These are phyloP conservation scores for Chalaropsis thielavioides DNA, from an alignment of 2,329 filamentous ascomycete species.

Conservation along the genomic window DNA sequence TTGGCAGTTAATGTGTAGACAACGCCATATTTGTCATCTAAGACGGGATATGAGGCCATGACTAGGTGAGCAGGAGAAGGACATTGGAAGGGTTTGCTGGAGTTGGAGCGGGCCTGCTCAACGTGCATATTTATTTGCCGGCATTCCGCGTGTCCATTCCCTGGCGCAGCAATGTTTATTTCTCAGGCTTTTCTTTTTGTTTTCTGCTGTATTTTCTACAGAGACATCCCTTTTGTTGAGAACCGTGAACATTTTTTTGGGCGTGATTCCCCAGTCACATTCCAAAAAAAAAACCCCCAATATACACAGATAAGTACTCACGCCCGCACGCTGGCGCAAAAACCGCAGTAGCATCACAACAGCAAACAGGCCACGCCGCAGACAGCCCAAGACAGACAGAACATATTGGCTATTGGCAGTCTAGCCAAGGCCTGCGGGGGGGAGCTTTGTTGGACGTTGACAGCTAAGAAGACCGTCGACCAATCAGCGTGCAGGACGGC, in stretches of 20 bases:
- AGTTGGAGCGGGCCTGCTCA: neutral
- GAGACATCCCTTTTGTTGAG: neutral
- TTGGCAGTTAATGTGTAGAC: neutral
- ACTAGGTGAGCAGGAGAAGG: neutral
- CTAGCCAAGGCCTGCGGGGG: neutral
- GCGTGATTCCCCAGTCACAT: too few species aligned
- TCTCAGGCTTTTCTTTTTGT: neutral
- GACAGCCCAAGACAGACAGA: neutral
- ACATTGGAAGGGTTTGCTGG: neutral
- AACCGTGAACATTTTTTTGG: too few species aligned
- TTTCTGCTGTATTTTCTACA: neutral
- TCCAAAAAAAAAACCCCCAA: too few species aligned
- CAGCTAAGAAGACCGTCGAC: neutral
- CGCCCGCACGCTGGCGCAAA: too few species aligned
- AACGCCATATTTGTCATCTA: slow-evolving; percentile 9
- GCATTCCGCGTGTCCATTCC: neutral
- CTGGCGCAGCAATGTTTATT: neutral
- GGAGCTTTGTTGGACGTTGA: neutral
- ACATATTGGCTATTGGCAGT: neutral
- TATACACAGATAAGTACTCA: too few species aligned
- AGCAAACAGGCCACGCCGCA: neutral
- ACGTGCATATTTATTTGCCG: neutral
- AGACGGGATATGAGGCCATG: slow-evolving; percentile 9
- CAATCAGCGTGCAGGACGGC: neutral
- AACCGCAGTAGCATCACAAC: too few species aligned